phyloP scores from a whole-genome alignment of 1,284 basidiomycete genomes.

The Apiotrichum sp. region DNA sequence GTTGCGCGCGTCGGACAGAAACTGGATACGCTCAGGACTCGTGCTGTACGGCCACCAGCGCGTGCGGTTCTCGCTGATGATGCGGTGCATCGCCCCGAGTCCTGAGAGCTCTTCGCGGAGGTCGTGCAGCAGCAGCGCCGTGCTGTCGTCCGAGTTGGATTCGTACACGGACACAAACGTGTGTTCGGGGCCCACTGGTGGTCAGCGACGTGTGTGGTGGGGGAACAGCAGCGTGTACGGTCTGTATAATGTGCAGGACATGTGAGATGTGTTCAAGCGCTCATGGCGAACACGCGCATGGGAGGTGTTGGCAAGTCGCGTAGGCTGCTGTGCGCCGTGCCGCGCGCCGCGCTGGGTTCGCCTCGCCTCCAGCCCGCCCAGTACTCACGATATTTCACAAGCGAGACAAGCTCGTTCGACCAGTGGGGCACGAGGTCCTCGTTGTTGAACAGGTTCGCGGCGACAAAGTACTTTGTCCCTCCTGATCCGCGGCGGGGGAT shows the following conservation, averaged over 20 bases:
- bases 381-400: slow-evolving; percentile 24
- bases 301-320: too few species aligned
- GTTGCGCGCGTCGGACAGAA: slow-evolving; percentile 51
- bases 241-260: too few species aligned
- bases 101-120: slow-evolving; percentile 42
- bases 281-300: too few species aligned
- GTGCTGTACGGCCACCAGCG: slow-evolving; percentile 41
- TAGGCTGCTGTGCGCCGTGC: too few species aligned
- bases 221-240: too few species aligned
- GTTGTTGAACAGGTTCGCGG: slow-evolving; percentile 33
- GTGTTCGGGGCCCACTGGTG: slow-evolving; percentile 50
- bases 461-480: slow-evolving; percentile 24
- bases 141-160: slow-evolving; percentile 52
- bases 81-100: slow-evolving; percentile 40
- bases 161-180: slow-evolving; percentile 58
- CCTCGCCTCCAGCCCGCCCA: not conserved
- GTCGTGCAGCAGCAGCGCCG: slow-evolving; percentile 47
- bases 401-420: slow-evolving; percentile 17
- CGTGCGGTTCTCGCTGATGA: slow-evolving; percentile 38
- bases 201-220: too few species aligned
- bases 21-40: slow-evolving; percentile 49
- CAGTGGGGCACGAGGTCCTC: slow-evolving; percentile 22
- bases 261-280: slow-evolving; percentile 10
- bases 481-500: not conserved
- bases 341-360: too few species aligned